These are phyloP conservation scores for Protomyces gravidus DNA, from an alignment of 1,139 yeast species.

Conservation along the genomic window DNA sequence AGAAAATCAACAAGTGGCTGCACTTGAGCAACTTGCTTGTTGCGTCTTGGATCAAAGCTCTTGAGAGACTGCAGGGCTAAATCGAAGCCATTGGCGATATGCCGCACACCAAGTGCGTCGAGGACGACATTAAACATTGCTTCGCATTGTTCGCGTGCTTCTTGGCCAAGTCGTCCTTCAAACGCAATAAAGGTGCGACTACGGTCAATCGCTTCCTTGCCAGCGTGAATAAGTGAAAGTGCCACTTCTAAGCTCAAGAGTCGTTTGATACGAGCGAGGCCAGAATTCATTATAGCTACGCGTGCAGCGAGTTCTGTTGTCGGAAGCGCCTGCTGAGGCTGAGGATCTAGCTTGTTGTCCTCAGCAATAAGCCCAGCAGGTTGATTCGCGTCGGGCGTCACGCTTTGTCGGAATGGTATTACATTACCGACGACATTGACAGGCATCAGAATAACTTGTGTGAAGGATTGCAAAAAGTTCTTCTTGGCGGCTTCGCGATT, in stretches of 20 bases:
- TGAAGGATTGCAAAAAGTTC: conserved; percentile 54
- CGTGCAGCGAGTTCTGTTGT: conserved; percentile 48
- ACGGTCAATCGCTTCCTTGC: conserved; percentile 43
- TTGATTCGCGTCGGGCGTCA: conserved; percentile 10
- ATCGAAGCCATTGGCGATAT: conserved; percentile 74
- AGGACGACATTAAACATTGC: conserved; percentile 64
- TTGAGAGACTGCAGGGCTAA: conserved; percentile 68
- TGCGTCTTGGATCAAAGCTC: conserved; percentile 62
- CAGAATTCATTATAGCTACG: conserved; percentile 45
- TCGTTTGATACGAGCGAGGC: conserved; percentile 44
- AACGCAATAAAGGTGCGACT: conserved; percentile 37
- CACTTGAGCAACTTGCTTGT: conserved; percentile 42
- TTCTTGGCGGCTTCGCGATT: conserved; percentile 45
- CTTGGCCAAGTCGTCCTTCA: conserved; percentile 39
- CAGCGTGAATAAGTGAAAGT: conserved; percentile 42
- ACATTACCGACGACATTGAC: conserved; percentile 36
- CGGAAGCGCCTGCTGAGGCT: conserved; percentile 36
- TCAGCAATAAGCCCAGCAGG: conserved; percentile 27
- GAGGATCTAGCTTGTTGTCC: conserved; percentile 13
- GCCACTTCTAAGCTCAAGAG: conserved; percentile 47
- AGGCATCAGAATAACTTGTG: conserved; percentile 45
- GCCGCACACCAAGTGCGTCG: conserved; percentile 62
- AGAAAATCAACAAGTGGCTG: conserved; percentile 85
- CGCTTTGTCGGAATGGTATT: conserved; percentile 30
- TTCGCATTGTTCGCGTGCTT: conserved; percentile 45